Percentiles rank a stretch among this genome's conserved stretches.
These are phyloP conservation scores for Rhizophagus sp. DNA, from an alignment of 192 early-diverging fungal species.

Conservation along the genomic window DNA sequence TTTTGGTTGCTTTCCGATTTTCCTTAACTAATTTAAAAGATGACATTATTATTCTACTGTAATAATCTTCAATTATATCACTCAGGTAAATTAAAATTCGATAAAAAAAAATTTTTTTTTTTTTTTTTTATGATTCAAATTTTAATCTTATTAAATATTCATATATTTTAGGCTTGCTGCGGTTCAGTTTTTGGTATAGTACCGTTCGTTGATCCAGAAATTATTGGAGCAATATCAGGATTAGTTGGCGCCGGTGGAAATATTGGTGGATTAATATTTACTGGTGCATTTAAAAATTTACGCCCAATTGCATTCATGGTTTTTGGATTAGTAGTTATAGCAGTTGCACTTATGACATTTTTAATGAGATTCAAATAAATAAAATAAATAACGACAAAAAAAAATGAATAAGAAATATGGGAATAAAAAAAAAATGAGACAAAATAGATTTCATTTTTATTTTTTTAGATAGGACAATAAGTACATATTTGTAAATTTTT, in stretches of 20 bases:
- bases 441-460: too few relatives aligned
- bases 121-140: background rate
- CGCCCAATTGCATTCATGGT: slow-evolving; percentile 42
- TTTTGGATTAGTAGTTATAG: slow-evolving; percentile 42
- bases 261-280: slow-evolving; percentile 62
- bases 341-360: slow-evolving; percentile 36
- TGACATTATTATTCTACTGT: slow-evolving; percentile 41
- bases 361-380: slow-evolving; percentile 33
- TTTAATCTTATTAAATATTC: background rate
- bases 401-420: too few relatives aligned
- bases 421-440: too few relatives aligned
- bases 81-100: slow-evolving; percentile 30
- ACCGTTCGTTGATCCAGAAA: slow-evolving; percentile 51
- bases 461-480: too few relatives aligned
- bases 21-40: slow-evolving; percentile 29
- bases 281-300: slow-evolving; percentile 50
- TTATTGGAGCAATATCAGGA: slow-evolving; percentile 53
- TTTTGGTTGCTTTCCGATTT: slow-evolving; percentile 54
- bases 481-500: too few relatives aligned
- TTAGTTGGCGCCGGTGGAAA: slow-evolving; percentile 69
- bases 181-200: slow-evolving; percentile 67
- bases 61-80: slow-evolving; percentile 52
- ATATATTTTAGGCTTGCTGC: slow-evolving; percentile 36
- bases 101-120: too few relatives aligned
- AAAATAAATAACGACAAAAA: too few relatives aligned